Base-by-base conservation (phyloP, 306 rosid species). In the Cicer arietinum region DNA sequence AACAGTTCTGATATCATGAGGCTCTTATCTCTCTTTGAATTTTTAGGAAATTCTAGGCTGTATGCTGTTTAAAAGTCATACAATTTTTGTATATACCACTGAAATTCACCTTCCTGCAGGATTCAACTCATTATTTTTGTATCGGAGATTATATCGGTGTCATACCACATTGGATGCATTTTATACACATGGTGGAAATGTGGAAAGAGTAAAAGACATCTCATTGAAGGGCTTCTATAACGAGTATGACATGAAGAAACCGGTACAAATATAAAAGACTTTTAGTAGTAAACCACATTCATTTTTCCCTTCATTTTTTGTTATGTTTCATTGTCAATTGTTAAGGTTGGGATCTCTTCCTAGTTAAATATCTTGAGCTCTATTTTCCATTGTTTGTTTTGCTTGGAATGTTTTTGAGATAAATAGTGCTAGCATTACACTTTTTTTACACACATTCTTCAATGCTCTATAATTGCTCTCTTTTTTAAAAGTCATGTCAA, bases 111-210 rank as follows among this genome's bases (percentile, higher is more conserved):
- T 67, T 74, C n/a, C 48, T 82, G 80, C 91, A 94, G 99, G 97
- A 79, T 92, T 92, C 91, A 80, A 78, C 77, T 94, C 99, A 18
- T 71, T 90, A 77, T 90, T 84, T 82, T 72, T 94, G 82, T 92
- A 90, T 81, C 81, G 96, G 86, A 90, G 99, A 76, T 85, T 92
- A 75, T 94, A 94, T 74, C 83, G 96, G 80, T 80, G 95, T 78
- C 86, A 85, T 75, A 88, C 95, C 71, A 80, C 90, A 79, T 88
- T 94, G 91, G 86, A 80, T 75, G 73, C 88, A 17, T 94, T 90
- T 85, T 73, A 81, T 77, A 78, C 86, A 66, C 97, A 90, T 41
- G 71, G 69, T 39, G 97, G 97, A 62, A 91, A 86, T 58, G 91
- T 94, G 76, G 92, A 89, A 81, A 92, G 99, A 81, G 83, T 77